These are phyloP conservation scores for Podospora didyma DNA, from an alignment of 495 filamentous ascomycete species.

Conservation along the genomic window DNA sequence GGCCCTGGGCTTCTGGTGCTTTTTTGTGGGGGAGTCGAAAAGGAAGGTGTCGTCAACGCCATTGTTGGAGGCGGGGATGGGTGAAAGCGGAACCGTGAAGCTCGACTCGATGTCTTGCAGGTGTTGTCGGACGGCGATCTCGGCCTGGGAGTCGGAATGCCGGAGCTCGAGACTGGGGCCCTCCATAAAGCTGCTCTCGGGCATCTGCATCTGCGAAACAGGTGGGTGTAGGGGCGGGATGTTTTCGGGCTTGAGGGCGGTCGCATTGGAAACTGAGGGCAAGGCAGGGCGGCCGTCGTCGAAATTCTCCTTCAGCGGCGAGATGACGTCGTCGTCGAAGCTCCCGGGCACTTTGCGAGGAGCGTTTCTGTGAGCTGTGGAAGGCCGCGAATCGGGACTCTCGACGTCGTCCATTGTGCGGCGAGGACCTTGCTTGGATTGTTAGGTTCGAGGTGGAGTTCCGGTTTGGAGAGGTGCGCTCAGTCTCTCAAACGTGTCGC, in stretches of 20 bases:
- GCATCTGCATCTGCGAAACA: conserved; percentile 9
- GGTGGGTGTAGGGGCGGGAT: conserved; percentile 22
- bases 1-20: conserved; percentile 9
- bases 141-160: conserved; percentile 40
- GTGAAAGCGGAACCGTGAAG: conserved; percentile 60
- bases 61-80: conserved; percentile 36
- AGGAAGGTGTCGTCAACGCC: conserved; percentile 61
- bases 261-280: conserved; percentile 7
- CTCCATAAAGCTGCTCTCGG: conserved; percentile 43
- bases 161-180: conserved; percentile 35
- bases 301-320: conserved; percentile 6
- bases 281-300: conserved; percentile 14
- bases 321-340: conserved; percentile 1
- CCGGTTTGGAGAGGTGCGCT: neutral
- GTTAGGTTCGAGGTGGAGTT: neutral
- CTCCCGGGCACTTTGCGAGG: neutral
- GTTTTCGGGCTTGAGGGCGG: conserved; percentile 19
- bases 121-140: conserved; percentile 49
- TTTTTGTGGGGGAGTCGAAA: conserved; percentile 48
- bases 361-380: conserved; percentile 14
- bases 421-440: neutral
- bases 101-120: conserved; percentile 87
- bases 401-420: conserved; percentile 18
- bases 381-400: conserved; percentile 20
- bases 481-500: no score